Evolutionary conservation across 257 asterid species (phyloP).

Genomic region (Vinca minor): DNA sequence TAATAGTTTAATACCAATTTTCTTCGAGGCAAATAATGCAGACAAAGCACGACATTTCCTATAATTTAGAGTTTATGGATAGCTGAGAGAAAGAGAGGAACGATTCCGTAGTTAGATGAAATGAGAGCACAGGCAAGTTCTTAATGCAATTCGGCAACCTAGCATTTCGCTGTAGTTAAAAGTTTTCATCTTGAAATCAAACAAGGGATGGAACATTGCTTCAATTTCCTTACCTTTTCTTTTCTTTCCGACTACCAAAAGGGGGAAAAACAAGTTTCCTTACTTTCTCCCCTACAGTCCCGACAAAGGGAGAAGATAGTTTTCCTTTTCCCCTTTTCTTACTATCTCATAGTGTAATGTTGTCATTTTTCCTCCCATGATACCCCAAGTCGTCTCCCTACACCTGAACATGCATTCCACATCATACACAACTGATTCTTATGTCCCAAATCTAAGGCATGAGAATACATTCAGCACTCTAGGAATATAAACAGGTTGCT

Average conservation of each 20-base stretch:
- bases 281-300: not conserved
- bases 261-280: not conserved
- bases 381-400: not conserved
- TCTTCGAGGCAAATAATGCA: not conserved
- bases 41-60: not conserved
- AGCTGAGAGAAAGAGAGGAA: not conserved
- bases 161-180: not conserved
- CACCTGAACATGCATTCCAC: not conserved
- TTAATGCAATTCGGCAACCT: not conserved
- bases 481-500: not conserved
- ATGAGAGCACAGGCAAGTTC: not conserved
- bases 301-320: not conserved
- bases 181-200: no score
- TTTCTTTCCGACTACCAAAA: not conserved
- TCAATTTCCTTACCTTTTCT: not conserved
- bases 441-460: not conserved
- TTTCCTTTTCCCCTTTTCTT: not conserved
- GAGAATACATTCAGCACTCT: not conserved
- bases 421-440: not conserved
- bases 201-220: no score
- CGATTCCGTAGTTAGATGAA: not conserved
- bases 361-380: not conserved
- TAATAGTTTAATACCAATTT: not conserved
- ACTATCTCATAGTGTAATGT: not conserved
- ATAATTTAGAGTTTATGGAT: not conserved